These are phyloP conservation scores for Candida anglica DNA, from an alignment of 805 yeast species.

Conservation along the genomic window DNA sequence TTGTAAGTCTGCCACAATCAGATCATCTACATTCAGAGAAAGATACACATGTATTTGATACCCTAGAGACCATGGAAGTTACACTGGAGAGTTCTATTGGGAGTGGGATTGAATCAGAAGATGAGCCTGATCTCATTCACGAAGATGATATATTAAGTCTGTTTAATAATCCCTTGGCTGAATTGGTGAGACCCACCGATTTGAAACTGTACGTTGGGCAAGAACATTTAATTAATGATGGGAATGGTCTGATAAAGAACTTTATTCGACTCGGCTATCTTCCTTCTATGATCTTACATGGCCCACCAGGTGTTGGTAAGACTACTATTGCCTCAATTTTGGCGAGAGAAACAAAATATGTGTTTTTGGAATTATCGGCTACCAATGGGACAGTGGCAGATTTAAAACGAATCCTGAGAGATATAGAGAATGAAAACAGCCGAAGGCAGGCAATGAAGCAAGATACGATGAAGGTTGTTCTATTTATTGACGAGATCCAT, in stretches of 20 bases:
- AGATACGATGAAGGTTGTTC: slow-evolving; percentile 29
- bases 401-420: slow-evolving; percentile 55
- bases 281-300: slow-evolving; percentile 90
- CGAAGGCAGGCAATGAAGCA: slow-evolving; percentile 27
- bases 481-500: slow-evolving; percentile 92
- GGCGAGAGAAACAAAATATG: slow-evolving; percentile 49
- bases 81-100: too few species aligned
- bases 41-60: too few species aligned
- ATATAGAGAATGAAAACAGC: slow-evolving; percentile 43
- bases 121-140: not conserved
- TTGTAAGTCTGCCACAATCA: too few species aligned
- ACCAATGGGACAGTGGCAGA: slow-evolving; percentile 69
- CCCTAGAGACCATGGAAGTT: too few species aligned
- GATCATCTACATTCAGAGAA: too few species aligned
- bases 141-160: not conserved
- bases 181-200: slow-evolving; percentile 71
- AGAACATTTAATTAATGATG: slow-evolving; percentile 60
- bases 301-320: slow-evolving; percentile 95
- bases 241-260: slow-evolving; percentile 59
- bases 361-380: slow-evolving; percentile 81
- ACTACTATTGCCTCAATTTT: slow-evolving; percentile 75
- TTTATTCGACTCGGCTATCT: slow-evolving; percentile 60
- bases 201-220: slow-evolving; percentile 83
- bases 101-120: too few species aligned
- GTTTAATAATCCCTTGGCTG: slow-evolving; percentile 55